Percentiles rank a stretch among this genome's conserved stretches.
Conservation (phyloP, 2,329 filamentous ascomycete genomes). For the Torrubiella hemipterigena region DNA sequence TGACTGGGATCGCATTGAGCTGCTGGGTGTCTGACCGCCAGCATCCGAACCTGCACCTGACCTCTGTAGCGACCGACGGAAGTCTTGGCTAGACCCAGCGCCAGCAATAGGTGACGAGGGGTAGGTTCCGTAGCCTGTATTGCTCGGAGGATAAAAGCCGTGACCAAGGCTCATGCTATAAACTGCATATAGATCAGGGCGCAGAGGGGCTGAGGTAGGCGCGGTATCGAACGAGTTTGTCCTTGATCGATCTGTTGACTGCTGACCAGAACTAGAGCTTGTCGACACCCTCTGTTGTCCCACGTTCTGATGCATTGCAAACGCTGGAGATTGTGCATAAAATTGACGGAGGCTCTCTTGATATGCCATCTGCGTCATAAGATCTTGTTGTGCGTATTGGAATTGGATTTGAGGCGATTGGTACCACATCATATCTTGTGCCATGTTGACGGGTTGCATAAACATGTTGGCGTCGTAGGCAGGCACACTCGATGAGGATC, state of each 20-base stretch:
- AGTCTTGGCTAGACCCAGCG: conserved; percentile 33
- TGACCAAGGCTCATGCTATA: conserved; percentile 27
- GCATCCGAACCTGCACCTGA: conserved; percentile 37
- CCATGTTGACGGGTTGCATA: conserved; percentile 28
- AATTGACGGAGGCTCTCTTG: conserved; percentile 23
- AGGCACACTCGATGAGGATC: conserved; percentile 39
- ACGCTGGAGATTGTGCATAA: conserved; percentile 22
- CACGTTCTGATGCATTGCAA: conserved; percentile 20
- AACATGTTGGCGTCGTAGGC: conserved; percentile 38
- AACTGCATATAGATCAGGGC: conserved; percentile 44
- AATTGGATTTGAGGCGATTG: conserved; percentile 28
- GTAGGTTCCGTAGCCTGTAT: conserved; percentile 35
- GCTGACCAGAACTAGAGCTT: conserved; percentile 14
- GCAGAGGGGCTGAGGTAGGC: conserved; percentile 44
- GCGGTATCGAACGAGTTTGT: conserved; percentile 53
- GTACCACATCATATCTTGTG: conserved; percentile 39
- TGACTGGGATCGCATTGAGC: conserved; percentile 53
- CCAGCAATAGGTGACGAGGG: conserved; percentile 42
- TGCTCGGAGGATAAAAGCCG: conserved; percentile 34
- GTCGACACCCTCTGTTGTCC: conserved; percentile 14
- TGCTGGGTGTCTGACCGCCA: conserved; percentile 32
- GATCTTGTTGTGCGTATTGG: conserved; percentile 25
- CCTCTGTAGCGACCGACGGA: conserved; percentile 44
- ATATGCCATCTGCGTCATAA: conserved; percentile 29
- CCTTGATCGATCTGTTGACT: conserved; percentile 37